Evolutionary conservation across 495 filamentous ascomycete species (phyloP).

Genomic region (Talaromyces ruber): DNA sequence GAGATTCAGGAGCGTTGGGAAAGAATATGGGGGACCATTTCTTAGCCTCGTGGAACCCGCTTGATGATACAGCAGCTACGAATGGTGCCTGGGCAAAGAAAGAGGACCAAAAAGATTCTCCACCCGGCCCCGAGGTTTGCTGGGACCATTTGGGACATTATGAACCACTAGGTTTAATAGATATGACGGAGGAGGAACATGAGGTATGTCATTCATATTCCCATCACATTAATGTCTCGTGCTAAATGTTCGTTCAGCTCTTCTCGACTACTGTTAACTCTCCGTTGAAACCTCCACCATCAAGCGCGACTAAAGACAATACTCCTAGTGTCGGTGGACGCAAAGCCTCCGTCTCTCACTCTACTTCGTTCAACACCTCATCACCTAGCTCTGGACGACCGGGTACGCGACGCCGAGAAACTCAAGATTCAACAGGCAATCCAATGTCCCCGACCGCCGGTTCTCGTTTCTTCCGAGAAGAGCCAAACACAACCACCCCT

Average conservation of each 20-base stretch:
- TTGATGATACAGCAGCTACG: conserved; percentile 48
- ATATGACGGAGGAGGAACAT: conserved; percentile 76
- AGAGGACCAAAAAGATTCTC: conserved; percentile 55
- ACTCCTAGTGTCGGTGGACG: conserved; percentile 51
- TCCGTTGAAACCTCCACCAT: conserved; percentile 74
- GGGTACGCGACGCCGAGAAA: conserved; percentile 71
- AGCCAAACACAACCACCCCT: conserved; percentile 48
- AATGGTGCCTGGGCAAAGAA: conserved; percentile 70
- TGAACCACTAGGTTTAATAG: conserved; percentile 63
- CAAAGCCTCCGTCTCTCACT: conserved; percentile 67
- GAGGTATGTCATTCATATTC: conserved; percentile 48
- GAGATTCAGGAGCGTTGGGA: conserved; percentile 43
- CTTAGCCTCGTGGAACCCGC: conserved; percentile 68
- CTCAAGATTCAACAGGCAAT: conserved; percentile 62
- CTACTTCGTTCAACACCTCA: conserved; percentile 36
- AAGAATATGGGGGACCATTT: conserved; percentile 65
- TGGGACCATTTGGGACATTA: conserved; percentile 76
- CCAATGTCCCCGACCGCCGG: conserved; percentile 47
- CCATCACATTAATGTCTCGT: conserved; percentile 2
- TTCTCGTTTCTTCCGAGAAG: conserved; percentile 51
- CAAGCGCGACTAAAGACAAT: conserved; percentile 61
- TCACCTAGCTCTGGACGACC: conserved; percentile 63
- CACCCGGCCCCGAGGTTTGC: conserved; percentile 69
- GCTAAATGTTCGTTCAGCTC: conserved; percentile 37
- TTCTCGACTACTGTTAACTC: conserved; percentile 89